phyloP scores from a whole-genome alignment of 345 rosid species.

The Pugionium cornutum region DNA sequence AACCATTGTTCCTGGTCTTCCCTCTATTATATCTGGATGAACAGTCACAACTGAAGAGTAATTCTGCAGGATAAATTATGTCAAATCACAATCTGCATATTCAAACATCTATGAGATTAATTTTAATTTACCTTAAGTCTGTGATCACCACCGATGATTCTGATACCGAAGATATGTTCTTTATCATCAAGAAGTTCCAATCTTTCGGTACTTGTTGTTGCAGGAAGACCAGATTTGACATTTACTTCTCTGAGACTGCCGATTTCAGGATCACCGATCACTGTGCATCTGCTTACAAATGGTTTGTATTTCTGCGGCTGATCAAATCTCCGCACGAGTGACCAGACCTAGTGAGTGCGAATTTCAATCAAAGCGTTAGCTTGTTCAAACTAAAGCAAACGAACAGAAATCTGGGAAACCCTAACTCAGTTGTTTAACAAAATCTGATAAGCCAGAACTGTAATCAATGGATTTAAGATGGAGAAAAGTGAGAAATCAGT shows the following conservation, averaged over 20 bases:
- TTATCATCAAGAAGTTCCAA: slow-evolving; percentile 83
- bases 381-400: not conserved
- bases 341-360: too few species aligned
- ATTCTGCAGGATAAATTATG: slow-evolving; percentile 49
- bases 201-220: slow-evolving; percentile 87
- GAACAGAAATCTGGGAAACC: not conserved
- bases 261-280: slow-evolving; percentile 56
- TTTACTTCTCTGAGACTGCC: slow-evolving; percentile 55
- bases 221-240: slow-evolving; percentile 96
- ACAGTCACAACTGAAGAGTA: slow-evolving; percentile 79
- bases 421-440: not conserved
- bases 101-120: not conserved
- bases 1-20: slow-evolving; percentile 52
- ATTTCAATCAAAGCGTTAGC: too few species aligned
- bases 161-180: slow-evolving; percentile 82
- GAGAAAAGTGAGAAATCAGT: not conserved
- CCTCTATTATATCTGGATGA: slow-evolving; percentile 81
- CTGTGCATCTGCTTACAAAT: slow-evolving; percentile 75
- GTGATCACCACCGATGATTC: slow-evolving; percentile 39
- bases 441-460: not conserved
- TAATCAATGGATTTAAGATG: slow-evolving; percentile 1
- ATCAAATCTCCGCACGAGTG: slow-evolving; percentile 56
- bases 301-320: slow-evolving; percentile 93
- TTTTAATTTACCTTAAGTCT: slow-evolving; percentile 53
- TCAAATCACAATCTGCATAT: not conserved